These are phyloP conservation scores for Acanthamoeba rhysodes DNA, from an alignment of 208 protist genomes.

Conservation along the genomic window DNA sequence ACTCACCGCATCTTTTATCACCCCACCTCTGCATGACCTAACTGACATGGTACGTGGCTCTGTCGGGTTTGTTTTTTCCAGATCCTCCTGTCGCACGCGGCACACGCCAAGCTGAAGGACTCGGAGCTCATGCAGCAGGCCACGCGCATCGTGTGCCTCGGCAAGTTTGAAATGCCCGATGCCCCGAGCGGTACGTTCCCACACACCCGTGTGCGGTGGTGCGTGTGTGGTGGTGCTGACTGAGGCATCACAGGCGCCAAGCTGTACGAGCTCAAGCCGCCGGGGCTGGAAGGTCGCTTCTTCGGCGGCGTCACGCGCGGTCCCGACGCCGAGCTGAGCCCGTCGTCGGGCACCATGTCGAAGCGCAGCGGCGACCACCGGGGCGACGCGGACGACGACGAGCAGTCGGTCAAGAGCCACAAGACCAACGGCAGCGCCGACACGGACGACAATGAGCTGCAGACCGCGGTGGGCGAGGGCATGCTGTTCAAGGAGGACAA, in stretches of 20 bases:
- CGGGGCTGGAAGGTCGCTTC: neutral
- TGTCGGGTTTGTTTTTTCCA: neutral
- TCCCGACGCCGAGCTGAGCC: neutral
- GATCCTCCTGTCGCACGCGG: neutral
- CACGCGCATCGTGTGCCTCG: slow-evolving; percentile 1
- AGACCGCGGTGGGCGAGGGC: neutral
- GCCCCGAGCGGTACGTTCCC: neutral
- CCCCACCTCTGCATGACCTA: neutral
- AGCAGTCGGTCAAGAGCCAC: slow-evolving; percentile 5
- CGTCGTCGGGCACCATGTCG: neutral
- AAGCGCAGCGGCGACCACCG: neutral
- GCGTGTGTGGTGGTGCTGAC: neutral
- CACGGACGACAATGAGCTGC: neutral
- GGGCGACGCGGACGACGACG: neutral
- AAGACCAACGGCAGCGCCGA: neutral
- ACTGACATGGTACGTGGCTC: no score
- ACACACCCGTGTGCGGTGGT: neutral
- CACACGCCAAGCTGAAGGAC: neutral
- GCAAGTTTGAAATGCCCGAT: neutral
- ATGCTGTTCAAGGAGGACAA: slow-evolving; percentile 26
- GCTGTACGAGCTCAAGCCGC: slow-evolving; percentile 10
- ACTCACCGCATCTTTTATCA: neutral
- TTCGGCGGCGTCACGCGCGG: neutral
- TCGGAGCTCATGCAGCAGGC: neutral
- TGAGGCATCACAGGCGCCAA: neutral